Percentiles rank a stretch among this genome's conserved stretches.
Conservation (phyloP, 148 eudicot genomes). For the Nepenthes mirabilis region DNA sequence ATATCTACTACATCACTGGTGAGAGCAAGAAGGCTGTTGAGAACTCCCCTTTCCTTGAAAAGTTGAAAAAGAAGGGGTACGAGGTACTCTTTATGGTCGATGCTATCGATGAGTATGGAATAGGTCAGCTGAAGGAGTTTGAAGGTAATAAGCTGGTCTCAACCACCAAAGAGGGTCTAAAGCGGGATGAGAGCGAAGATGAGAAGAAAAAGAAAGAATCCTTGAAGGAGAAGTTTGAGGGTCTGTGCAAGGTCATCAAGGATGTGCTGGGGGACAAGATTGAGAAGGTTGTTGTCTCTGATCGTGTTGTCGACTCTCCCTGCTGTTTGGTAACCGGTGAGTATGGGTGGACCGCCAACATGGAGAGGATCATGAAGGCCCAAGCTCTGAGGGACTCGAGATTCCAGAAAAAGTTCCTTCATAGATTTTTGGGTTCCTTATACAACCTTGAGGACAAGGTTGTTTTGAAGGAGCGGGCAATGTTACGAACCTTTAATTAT, state of each 20-base stretch:
- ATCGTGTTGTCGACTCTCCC: constrained; percentile 80
- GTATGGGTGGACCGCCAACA: constrained; percentile 85
- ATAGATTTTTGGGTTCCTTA: no score
- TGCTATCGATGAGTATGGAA: constrained; percentile 78
- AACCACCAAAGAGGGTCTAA: constrained; percentile 76
- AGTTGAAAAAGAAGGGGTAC: constrained; percentile 67
- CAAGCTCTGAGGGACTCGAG: constrained; percentile 83
- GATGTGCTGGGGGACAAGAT: constrained; percentile 66
- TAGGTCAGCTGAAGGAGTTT: constrained; percentile 77
- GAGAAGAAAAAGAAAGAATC: constrained; percentile 59
- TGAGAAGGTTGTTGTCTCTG: constrained; percentile 73
- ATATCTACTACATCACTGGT: constrained; percentile 75
- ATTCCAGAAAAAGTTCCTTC: no score
- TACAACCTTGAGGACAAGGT: no score
- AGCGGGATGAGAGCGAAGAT: constrained; percentile 61
- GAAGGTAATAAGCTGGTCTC: constrained; percentile 79
- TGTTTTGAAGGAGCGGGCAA: no score
- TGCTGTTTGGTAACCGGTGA: constrained; percentile 85
- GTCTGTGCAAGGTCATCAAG: constrained; percentile 78
- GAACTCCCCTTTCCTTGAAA: constrained; percentile 86
- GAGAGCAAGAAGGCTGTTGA: constrained; percentile 89
- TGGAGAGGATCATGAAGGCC: constrained; percentile 83
- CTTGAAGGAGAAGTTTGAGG: constrained; percentile 60
- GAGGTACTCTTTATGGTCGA: constrained; percentile 82
- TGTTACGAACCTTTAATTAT: no score